A percentile compares a stretch with the other conserved stretches of the same genome.
These are phyloP conservation scores for Monilinia fructicola DNA, from an alignment of 2,329 filamentous ascomycete species.

Conservation along the genomic window DNA sequence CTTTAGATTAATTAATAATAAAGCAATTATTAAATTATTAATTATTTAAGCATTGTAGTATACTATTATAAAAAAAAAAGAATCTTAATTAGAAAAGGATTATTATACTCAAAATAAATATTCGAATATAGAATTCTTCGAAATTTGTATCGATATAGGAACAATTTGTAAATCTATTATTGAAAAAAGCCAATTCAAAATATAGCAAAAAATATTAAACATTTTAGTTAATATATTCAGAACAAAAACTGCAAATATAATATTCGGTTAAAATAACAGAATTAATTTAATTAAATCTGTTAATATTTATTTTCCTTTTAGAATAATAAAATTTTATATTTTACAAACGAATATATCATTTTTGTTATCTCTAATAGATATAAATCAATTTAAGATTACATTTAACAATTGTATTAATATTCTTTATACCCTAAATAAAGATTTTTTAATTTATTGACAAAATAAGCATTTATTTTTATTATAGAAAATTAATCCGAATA, in stretches of 20 bases:
- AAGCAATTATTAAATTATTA: background rate
- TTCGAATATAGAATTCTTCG: background rate
- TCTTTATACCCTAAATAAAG: no score
- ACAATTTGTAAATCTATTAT: background rate
- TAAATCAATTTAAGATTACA: no score
- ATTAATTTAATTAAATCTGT: background rate
- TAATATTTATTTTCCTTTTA: background rate
- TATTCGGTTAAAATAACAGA: background rate
- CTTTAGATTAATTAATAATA: background rate
- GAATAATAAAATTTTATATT: no score
- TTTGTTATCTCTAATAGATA: no score
- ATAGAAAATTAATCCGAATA: background rate
- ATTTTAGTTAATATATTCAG: background rate
- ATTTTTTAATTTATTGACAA: no score
- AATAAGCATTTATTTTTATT: no score
- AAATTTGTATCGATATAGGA: background rate
- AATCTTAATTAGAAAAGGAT: background rate
- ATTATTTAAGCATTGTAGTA: background rate
- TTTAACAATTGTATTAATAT: no score
- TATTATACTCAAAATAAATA: background rate
- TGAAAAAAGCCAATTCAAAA: no score
- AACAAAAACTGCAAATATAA: background rate
- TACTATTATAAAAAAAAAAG: background rate
- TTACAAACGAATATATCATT: no score
- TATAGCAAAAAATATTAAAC: background rate